phyloP scores from a whole-genome alignment of 2,329 filamentous ascomycete species.

The Penicillium sp. region DNA sequence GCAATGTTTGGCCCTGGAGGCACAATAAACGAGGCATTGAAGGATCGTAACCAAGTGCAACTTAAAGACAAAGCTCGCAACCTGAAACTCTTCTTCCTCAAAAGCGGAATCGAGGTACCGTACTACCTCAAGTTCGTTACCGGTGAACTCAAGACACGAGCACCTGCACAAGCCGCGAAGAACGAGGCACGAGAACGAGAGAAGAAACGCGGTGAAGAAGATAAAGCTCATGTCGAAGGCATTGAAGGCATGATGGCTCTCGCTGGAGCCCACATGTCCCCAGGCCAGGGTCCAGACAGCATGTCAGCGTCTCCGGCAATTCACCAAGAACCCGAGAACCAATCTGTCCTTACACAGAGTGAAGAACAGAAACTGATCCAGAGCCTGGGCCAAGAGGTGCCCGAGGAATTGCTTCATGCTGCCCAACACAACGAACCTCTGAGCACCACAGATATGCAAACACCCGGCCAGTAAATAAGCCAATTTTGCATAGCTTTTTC shows the following conservation, averaged over 20 bases:
- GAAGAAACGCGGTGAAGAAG: slow-evolving; percentile 43
- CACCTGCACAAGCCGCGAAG: slow-evolving; percentile 59
- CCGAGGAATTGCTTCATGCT: slow-evolving; percentile 33
- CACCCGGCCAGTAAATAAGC: slow-evolving; percentile 13
- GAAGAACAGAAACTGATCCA: slow-evolving; percentile 43
- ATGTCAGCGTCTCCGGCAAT: slow-evolving; percentile 37
- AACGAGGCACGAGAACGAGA: slow-evolving; percentile 46
- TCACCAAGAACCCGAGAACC: slow-evolving; percentile 28
- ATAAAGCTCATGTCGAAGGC: slow-evolving; percentile 46
- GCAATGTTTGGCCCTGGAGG: slow-evolving; percentile 77
- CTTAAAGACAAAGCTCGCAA: slow-evolving; percentile 90
- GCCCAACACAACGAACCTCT: slow-evolving; percentile 29
- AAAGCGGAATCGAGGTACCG: slow-evolving; percentile 85
- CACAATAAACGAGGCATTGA: slow-evolving; percentile 74
- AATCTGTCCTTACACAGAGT: slow-evolving; percentile 34
- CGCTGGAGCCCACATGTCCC: slow-evolving; percentile 30
- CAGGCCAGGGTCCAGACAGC: slow-evolving; percentile 28
- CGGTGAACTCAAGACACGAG: slow-evolving; percentile 80
- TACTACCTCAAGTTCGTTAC: slow-evolving; percentile 85
- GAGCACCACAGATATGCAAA: slow-evolving; percentile 30
- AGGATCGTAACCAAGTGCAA: slow-evolving; percentile 86
- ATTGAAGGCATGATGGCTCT: slow-evolving; percentile 47
- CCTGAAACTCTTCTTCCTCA: slow-evolving; percentile 84
- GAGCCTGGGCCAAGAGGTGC: slow-evolving; percentile 40
- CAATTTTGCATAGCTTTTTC: neutral